Percentiles rank a stretch among this genome's conserved stretches.
Evolutionary conservation across 495 filamentous ascomycete genomes (phyloP).

Genomic region (Penicillium macrosclerotiorum): DNA sequence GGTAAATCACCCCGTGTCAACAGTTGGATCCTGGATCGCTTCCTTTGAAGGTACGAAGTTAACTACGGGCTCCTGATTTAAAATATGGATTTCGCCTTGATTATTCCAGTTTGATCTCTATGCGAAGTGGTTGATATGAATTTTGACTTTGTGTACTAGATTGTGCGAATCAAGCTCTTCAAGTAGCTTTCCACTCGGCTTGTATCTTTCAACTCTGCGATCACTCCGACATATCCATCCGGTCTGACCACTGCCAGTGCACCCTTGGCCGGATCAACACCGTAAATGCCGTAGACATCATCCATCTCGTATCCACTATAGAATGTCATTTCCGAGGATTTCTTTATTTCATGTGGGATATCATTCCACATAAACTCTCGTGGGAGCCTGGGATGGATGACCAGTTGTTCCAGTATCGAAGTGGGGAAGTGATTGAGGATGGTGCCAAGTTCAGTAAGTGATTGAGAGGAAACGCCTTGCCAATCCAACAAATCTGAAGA

Average conservation of each 20-base stretch:
- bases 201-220: constrained; percentile 56
- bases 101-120: neutral
- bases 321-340: constrained; percentile 54
- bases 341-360: constrained; percentile 56
- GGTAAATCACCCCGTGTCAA: no score
- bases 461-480: constrained; percentile 24
- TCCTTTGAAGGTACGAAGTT: no score
- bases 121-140: no score
- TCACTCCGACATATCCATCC: constrained; percentile 64
- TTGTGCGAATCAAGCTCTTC: constrained; percentile 21
- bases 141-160: constrained; percentile 8
- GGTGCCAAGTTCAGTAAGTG: constrained; percentile 37
- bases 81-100: no score
- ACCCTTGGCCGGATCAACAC: constrained; percentile 56
- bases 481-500: constrained; percentile 33
- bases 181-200: constrained; percentile 38
- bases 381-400: constrained; percentile 55
- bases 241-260: constrained; percentile 61
- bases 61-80: no score
- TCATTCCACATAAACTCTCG: constrained; percentile 54
- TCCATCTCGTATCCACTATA: constrained; percentile 68
- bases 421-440: constrained; percentile 42
- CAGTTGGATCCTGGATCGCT: no score
- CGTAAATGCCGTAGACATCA: constrained; percentile 64
- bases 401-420: constrained; percentile 57